phyloP scores from a whole-genome alignment of 2,329 filamentous ascomycete genomes.

The Penicillium thymicola region DNA sequence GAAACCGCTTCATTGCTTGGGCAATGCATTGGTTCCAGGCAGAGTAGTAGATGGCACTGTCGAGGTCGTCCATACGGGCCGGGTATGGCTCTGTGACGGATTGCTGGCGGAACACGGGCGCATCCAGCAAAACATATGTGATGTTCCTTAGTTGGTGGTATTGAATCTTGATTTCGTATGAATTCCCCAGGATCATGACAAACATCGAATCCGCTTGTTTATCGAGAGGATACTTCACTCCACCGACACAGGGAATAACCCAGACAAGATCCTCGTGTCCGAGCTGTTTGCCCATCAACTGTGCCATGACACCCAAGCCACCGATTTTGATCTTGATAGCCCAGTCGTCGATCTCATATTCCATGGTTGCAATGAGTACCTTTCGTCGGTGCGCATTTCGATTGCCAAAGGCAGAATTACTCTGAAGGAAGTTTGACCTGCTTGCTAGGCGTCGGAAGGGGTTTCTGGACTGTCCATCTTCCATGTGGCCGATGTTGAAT shows the following conservation, averaged over 20 bases:
- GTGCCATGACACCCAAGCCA: slow-evolving; percentile 67
- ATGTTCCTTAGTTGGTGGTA: slow-evolving; percentile 64
- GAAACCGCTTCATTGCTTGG: slow-evolving; percentile 60
- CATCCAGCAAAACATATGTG: slow-evolving; percentile 65
- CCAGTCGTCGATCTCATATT: slow-evolving; percentile 70
- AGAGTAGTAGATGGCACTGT: slow-evolving; percentile 66
- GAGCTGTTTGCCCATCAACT: slow-evolving; percentile 65
- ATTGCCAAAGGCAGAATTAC: slow-evolving; percentile 33
- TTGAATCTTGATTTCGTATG: slow-evolving; percentile 61
- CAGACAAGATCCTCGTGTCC: slow-evolving; percentile 64
- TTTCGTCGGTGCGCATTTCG: slow-evolving; percentile 46
- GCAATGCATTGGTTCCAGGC: slow-evolving; percentile 70
- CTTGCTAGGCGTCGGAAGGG: slow-evolving; percentile 35
- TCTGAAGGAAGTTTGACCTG: slow-evolving; percentile 38
- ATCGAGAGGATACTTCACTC: slow-evolving; percentile 61
- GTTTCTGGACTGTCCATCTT: slow-evolving; percentile 31
- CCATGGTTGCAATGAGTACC: slow-evolving; percentile 67
- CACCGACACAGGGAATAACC: slow-evolving; percentile 62
- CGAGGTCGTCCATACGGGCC: slow-evolving; percentile 66
- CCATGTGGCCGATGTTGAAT: slow-evolving; percentile 29
- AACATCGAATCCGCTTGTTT: slow-evolving; percentile 59
- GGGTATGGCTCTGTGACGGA: slow-evolving; percentile 63
- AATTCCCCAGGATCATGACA: slow-evolving; percentile 59
- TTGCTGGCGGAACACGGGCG: slow-evolving; percentile 64
- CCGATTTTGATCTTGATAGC: slow-evolving; percentile 69